Conservation (phyloP, 1,139 yeast species). For the Lodderomyces metapsilosis region DNA sequence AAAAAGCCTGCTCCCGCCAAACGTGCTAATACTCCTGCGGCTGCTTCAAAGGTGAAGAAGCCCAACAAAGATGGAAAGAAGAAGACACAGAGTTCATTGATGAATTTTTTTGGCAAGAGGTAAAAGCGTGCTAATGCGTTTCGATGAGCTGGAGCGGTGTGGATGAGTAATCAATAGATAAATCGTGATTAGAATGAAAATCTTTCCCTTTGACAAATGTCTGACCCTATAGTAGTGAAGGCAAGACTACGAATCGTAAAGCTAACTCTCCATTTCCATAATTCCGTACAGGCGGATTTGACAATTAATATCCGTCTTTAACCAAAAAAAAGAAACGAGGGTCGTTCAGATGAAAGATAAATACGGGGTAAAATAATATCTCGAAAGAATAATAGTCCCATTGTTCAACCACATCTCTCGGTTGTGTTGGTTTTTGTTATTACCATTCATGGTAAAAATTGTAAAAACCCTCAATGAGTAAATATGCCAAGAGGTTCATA, state of each 20-base stretch:
- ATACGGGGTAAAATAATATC: not conserved
- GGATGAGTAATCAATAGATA: not conserved
- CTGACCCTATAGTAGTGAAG: not conserved
- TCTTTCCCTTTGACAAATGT: no score
- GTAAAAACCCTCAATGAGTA: not conserved
- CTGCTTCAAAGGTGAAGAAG: constrained; percentile 12
- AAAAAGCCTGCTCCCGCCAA: constrained; percentile 6
- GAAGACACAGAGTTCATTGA: constrained; percentile 36
- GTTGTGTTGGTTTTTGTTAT: not conserved
- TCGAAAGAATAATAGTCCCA: no score
- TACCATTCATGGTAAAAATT: not conserved
- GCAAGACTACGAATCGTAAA: no score
- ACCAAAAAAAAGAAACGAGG: no score
- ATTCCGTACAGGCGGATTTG: not conserved
- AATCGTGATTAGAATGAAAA: not conserved
- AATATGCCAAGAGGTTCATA: not conserved
- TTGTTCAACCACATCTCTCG: no score
- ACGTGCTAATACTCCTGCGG: not conserved
- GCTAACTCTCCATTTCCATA: no score
- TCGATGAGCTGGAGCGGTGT: not conserved
- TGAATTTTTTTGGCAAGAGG: constrained; percentile 39
- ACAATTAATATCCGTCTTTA: no score
- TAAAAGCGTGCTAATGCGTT: not conserved
- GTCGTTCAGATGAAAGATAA: not conserved
- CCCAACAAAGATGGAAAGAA: constrained; percentile 19